Evolutionary conservation across 2,329 filamentous ascomycete species (phyloP).

Genomic region (Sphaceloma murrayae): DNA sequence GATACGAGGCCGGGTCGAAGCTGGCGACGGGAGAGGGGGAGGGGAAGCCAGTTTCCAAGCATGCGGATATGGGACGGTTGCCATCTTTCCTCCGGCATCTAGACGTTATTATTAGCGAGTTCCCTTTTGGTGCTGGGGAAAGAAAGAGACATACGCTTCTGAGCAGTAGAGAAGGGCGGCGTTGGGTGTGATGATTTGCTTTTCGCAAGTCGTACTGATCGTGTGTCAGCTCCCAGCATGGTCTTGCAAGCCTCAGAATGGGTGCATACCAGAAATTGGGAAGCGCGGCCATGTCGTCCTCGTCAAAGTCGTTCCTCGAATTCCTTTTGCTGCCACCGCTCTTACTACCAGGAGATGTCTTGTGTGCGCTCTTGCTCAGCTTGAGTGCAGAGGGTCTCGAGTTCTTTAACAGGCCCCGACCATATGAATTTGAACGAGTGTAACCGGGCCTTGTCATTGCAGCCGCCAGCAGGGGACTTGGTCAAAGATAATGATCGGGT

Average conservation of each 20-base stretch:
- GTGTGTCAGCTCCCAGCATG: slow-evolving; percentile 6
- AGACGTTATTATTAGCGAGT: slow-evolving; percentile 16
- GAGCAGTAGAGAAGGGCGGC: slow-evolving; percentile 55
- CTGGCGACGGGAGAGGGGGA: slow-evolving; percentile 20
- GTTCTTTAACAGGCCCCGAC: slow-evolving; percentile 12
- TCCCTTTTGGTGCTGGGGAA: neutral
- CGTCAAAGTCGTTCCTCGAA: slow-evolving; percentile 22
- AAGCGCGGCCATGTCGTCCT: slow-evolving; percentile 45
- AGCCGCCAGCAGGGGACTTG: slow-evolving; percentile 18
- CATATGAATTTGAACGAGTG: slow-evolving; percentile 16
- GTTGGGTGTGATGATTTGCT: slow-evolving; percentile 53
- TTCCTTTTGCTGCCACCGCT: slow-evolving; percentile 19
- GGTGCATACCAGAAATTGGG: slow-evolving; percentile 43
- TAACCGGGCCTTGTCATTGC: slow-evolving; percentile 12
- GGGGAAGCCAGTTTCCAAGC: slow-evolving; percentile 20
- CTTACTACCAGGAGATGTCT: slow-evolving; percentile 20
- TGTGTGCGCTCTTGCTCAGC: slow-evolving; percentile 11
- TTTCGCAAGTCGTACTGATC: slow-evolving; percentile 53
- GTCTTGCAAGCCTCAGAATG: neutral
- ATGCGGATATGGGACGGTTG: slow-evolving; percentile 29
- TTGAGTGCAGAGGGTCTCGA: slow-evolving; percentile 12
- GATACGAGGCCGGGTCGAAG: slow-evolving; percentile 27
- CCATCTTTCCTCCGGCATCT: slow-evolving; percentile 41
- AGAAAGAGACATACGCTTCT: slow-evolving; percentile 43
- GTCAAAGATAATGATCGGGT: slow-evolving; percentile 18